phyloP scores from a whole-genome alignment of 305 asterid species.

The Fraxinus angustifolia region DNA sequence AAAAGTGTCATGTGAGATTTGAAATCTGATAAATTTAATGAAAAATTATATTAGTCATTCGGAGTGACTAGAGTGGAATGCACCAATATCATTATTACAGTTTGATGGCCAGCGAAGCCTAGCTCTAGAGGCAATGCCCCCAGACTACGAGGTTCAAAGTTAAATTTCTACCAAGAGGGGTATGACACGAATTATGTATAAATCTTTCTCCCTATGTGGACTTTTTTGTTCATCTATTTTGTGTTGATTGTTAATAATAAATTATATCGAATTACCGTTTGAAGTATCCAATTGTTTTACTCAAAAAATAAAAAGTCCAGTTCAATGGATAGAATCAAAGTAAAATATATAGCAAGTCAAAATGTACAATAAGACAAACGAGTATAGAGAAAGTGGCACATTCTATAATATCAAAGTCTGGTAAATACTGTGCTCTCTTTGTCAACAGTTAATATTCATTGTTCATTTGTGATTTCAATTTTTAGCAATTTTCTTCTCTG shows the following conservation, averaged over 20 bases:
- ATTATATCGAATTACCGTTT: not conserved
- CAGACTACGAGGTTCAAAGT: not conserved
- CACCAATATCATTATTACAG: not conserved
- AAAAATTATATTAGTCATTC: constrained; percentile 1
- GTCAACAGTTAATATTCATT: not conserved
- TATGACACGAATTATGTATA: not conserved
- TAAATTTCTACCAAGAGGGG: not conserved
- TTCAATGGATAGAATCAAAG: not conserved
- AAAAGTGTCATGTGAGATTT: constrained; percentile 18
- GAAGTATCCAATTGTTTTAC: not conserved
- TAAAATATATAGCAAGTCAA: not conserved
- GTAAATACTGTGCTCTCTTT: not conserved
- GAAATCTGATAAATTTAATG: constrained; percentile 7
- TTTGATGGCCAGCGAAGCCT: not conserved
- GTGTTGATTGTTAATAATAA: not conserved
- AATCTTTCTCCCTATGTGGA: not conserved
- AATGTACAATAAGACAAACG: not conserved
- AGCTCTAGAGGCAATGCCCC: not conserved
- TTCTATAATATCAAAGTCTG: constrained; percentile 17
- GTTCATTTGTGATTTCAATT: constrained; percentile 1
- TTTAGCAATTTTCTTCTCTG: not conserved
- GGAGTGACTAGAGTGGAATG: not conserved
- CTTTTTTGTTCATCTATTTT: too few species aligned
- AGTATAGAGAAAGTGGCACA: not conserved
- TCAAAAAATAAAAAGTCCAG: not conserved